A percentile compares a stretch with the other conserved stretches of the same genome.
Conservation (phyloP, 257 asterid species). For the Ocimum tenuiflorum region DNA sequence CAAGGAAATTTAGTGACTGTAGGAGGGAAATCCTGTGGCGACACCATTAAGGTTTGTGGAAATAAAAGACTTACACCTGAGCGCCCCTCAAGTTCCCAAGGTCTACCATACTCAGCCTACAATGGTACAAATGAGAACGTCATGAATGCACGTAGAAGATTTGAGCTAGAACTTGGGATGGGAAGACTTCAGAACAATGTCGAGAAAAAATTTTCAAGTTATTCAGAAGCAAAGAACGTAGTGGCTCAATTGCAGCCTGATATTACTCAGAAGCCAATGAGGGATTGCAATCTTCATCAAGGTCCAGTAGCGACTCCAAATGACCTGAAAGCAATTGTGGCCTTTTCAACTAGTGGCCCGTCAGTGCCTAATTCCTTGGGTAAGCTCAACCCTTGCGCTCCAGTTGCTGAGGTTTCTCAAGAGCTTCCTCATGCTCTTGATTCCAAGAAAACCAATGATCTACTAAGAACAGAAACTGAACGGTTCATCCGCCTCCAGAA, state of each 20-base stretch:
- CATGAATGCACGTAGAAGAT: slow-evolving; percentile 76
- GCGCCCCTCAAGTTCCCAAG: slow-evolving; percentile 51
- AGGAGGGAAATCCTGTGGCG: slow-evolving; percentile 40
- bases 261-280: slow-evolving; percentile 36
- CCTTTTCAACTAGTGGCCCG: slow-evolving; percentile 35
- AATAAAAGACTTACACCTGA: slow-evolving; percentile 79
- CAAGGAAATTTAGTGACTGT: slow-evolving; percentile 38
- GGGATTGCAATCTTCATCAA: slow-evolving; percentile 27
- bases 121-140: slow-evolving; percentile 63
- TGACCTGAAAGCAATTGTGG: slow-evolving; percentile 30
- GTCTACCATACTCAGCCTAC: no score
- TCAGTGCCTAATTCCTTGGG: slow-evolving; percentile 43
- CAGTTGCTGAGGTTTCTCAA: slow-evolving; percentile 39
- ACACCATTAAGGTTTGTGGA: slow-evolving; percentile 60
- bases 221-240: slow-evolving; percentile 36
- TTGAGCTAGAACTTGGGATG: slow-evolving; percentile 78
- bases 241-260: slow-evolving; percentile 33
- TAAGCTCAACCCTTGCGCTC: slow-evolving; percentile 37
- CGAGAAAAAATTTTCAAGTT: slow-evolving; percentile 36
- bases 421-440: slow-evolving; percentile 36
- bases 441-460: slow-evolving; percentile 38
- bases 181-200: slow-evolving; percentile 55
- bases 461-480: slow-evolving; percentile 54
- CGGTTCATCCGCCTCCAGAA: slow-evolving; percentile 60
- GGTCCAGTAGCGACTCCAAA: slow-evolving; percentile 32